phyloP scores from a whole-genome alignment of 371 early-diverging fungal genomes.

The Mortierella sp. region DNA sequence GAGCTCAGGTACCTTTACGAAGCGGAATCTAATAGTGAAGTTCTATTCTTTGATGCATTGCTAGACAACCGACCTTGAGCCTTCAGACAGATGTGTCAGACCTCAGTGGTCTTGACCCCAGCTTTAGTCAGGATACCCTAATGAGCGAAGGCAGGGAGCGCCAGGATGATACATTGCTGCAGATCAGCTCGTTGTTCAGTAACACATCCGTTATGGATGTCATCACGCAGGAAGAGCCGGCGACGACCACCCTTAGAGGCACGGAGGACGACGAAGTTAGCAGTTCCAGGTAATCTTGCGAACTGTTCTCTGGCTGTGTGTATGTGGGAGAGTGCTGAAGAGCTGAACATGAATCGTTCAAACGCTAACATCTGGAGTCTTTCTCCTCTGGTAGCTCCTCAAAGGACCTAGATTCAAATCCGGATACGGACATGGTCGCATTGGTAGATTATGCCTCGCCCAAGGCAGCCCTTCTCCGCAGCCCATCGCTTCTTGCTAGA shows the following conservation, averaged over 20 bases:
- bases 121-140: neutral
- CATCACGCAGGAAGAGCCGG: neutral
- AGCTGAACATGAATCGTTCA: neutral
- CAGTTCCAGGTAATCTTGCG: neutral
- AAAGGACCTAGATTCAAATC: conserved; percentile 3
- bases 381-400: neutral
- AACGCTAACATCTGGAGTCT: neutral
- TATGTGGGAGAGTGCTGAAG: neutral
- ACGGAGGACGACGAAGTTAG: neutral
- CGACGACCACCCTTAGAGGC: too few relatives aligned
- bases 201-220: neutral
- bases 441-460: neutral
- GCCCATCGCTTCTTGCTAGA: neutral
- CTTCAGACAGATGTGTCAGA: neutral
- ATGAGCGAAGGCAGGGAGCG: neutral
- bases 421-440: neutral
- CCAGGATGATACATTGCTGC: neutral
- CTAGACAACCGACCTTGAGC: neutral
- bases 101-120: neutral
- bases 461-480: neutral
- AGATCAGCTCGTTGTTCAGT: neutral
- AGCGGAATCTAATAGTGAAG: neutral
- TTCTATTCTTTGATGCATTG: neutral
- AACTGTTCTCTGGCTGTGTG: neutral
- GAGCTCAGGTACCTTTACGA: too few relatives aligned